phyloP scores from a whole-genome alignment of 1,284 basidiomycete genomes.

The Pseudozyma tsukubaensis region DNA sequence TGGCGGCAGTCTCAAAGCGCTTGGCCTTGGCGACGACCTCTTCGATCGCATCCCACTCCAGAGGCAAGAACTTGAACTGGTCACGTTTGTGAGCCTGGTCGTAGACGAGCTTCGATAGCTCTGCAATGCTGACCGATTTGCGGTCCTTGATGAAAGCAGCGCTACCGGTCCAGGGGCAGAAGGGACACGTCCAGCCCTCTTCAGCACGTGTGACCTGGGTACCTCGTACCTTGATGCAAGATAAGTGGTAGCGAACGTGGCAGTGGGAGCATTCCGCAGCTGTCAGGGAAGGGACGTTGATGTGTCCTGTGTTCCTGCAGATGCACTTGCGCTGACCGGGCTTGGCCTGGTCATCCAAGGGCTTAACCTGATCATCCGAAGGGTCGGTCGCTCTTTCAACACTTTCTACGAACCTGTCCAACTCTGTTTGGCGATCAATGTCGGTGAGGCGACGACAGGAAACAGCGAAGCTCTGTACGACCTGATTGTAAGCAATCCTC shows the following conservation, averaged over 20 bases:
- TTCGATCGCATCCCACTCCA: conserved; percentile 50
- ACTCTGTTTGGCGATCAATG: conserved; percentile 30
- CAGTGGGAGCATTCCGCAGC: conserved; percentile 52
- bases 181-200: conserved; percentile 52
- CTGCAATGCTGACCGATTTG: conserved; percentile 26
- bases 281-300: conserved; percentile 28
- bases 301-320: conserved; percentile 45
- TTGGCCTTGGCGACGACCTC: conserved; percentile 48
- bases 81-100: conserved; percentile 43
- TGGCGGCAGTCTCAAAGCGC: conserved; percentile 47
- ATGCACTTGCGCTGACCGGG: conserved; percentile 52
- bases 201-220: conserved; percentile 38
- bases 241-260: conserved; percentile 49
- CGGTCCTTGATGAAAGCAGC: conserved; percentile 32
- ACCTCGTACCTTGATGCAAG: conserved; percentile 51
- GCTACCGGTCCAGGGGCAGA: conserved; percentile 50
- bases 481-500: conserved; percentile 38
- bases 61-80: conserved; percentile 48
- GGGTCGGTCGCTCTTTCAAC: conserved; percentile 41
- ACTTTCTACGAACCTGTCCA: conserved; percentile 45
- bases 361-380: conserved; percentile 35
- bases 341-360: conserved; percentile 21
- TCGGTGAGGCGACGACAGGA: conserved; percentile 28
- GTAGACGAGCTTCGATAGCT: conserved; percentile 47
- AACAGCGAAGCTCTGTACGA: conserved; percentile 31